Percentiles rank a stretch among this genome's conserved stretches.
Evolutionary conservation across 176 grass and related monocot species (phyloP).

Genomic region (Carex littledalei): DNA sequence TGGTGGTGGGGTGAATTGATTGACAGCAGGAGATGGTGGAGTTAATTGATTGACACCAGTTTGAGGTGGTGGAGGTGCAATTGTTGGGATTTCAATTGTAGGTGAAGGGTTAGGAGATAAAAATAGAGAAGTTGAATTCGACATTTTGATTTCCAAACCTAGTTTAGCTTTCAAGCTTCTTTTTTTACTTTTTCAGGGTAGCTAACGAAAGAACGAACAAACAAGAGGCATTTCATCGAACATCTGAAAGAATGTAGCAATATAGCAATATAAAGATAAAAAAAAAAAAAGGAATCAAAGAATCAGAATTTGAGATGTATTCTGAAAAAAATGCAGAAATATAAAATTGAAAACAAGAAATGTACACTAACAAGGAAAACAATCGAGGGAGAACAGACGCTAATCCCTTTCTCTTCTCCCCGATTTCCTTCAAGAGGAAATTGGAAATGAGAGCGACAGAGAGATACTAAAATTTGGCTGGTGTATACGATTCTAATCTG

Average conservation of each 20-base stretch:
- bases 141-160: background rate
- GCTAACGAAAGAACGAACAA: background rate
- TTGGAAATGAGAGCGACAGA: background rate
- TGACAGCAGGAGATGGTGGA: background rate
- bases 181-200: background rate
- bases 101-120: conserved; percentile 5
- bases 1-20: background rate
- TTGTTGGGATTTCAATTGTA: background rate
- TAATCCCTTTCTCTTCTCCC: background rate
- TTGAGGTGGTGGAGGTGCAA: background rate
- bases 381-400: background rate
- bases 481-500: background rate
- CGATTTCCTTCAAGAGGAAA: background rate
- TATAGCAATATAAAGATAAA: background rate
- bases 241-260: background rate
- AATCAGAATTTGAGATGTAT: background rate
- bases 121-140: background rate
- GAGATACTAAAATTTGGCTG: background rate
- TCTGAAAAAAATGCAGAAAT: background rate
- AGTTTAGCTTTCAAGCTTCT: background rate
- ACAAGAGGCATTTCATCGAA: background rate
- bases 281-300: background rate
- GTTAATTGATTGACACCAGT: background rate
- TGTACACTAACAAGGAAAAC: background rate
- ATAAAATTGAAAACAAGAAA: background rate